phyloP scores from a whole-genome alignment of 2,329 filamentous ascomycete species.

The Cytospora paraplurivora region DNA sequence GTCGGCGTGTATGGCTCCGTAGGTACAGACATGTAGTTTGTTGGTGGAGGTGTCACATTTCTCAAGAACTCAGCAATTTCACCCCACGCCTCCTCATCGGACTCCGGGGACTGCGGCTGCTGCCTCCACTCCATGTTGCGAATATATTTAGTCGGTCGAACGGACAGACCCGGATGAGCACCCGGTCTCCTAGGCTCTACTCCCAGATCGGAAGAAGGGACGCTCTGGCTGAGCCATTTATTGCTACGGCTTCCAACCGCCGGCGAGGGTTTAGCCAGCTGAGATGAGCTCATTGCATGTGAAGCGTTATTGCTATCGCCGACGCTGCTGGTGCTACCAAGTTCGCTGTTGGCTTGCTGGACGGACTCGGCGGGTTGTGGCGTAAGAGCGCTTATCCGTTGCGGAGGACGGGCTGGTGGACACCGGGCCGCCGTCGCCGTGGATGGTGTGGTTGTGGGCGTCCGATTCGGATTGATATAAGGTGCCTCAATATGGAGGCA shows the following conservation, averaged over 20 bases:
- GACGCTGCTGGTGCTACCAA: conserved; percentile 8
- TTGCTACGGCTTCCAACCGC: conserved; percentile 7
- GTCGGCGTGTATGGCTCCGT: conserved; percentile 32
- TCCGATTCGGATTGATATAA: conserved; percentile 19
- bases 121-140: conserved; percentile 2
- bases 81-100: conserved; percentile 33
- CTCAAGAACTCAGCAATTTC: conserved; percentile 53
- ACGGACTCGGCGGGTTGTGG: conserved; percentile 15
- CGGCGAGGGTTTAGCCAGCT: conserved; percentile 29
- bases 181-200: conserved; percentile 25
- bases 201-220: conserved; percentile 30
- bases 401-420: conserved; percentile 6
- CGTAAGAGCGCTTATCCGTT: conserved; percentile 9
- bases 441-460: conserved; percentile 7
- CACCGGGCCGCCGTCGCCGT: conserved; percentile 4
- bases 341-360: conserved; percentile 10
- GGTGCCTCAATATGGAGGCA: conserved; percentile 10
- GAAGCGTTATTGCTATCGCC: conserved; percentile 1
- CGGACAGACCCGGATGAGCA: not conserved
- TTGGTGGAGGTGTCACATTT: conserved; percentile 50
- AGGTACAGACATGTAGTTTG: conserved; percentile 53
- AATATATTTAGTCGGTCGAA: not conserved
- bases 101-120: conserved; percentile 8
- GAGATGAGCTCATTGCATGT: conserved; percentile 9
- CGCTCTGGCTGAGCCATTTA: conserved; percentile 26